Percentiles rank a stretch among this genome's conserved stretches.
Evolutionary conservation across 2,329 filamentous ascomycete genomes (phyloP).

Genomic region (Teratosphaeria nubilosa): DNA sequence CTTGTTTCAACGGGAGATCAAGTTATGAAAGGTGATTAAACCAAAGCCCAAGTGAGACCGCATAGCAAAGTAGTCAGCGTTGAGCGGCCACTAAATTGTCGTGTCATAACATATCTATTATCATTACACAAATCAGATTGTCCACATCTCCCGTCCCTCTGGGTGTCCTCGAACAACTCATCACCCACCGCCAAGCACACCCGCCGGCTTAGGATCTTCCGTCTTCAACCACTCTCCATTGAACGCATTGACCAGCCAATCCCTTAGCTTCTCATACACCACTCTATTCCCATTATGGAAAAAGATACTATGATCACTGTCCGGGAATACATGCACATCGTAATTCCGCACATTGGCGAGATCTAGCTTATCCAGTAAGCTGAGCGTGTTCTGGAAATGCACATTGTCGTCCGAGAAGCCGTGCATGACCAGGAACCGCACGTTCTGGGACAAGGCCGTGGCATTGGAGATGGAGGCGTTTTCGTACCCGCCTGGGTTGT

Average conservation of each 20-base stretch:
- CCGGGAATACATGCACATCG: conserved; percentile 91
- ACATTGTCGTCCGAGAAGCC: conserved; percentile 96
- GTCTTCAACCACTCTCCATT: conserved; percentile 82
- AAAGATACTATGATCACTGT: conserved; percentile 88
- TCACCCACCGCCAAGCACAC: not conserved
- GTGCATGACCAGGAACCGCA: conserved; percentile 91
- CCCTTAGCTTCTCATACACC: conserved; percentile 79
- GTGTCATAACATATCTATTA: too few relatives aligned
- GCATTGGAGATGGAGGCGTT: conserved; percentile 65
- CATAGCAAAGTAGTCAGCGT: too few relatives aligned
- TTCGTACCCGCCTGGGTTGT: conserved; percentile 69
- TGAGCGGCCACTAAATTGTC: too few relatives aligned
- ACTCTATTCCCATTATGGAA: conserved; percentile 89
- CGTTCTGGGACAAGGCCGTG: conserved; percentile 60
- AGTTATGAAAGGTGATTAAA: too few relatives aligned
- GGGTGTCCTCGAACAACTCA: not conserved
- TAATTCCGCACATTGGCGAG: conserved; percentile 78
- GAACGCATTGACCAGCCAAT: conserved; percentile 95
- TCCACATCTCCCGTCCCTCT: not conserved
- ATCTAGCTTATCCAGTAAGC: conserved; percentile 77
- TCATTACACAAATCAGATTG: too few relatives aligned
- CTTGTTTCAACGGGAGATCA: too few relatives aligned
- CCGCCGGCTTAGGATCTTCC: conserved; percentile 14
- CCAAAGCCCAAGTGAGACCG: too few relatives aligned
- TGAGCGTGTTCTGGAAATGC: conserved; percentile 88